Conservation (phyloP, 768 basidiomycete genomes). For the Russula brevipes region DNA sequence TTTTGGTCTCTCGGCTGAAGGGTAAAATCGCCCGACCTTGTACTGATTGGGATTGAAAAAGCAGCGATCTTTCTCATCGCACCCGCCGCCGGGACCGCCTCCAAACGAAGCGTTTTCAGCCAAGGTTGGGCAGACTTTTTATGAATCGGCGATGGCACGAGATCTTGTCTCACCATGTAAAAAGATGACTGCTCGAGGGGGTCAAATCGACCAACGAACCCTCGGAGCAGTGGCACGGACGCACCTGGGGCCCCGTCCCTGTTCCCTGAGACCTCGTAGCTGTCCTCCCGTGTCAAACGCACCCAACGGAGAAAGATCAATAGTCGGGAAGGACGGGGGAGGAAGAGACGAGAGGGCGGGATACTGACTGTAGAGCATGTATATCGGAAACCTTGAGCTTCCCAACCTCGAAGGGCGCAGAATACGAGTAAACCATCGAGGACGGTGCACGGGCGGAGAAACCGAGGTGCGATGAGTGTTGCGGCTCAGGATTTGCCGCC, state of each 20-base stretch:
- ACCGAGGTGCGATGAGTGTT: neutral
- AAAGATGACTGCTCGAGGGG: constrained; percentile 21
- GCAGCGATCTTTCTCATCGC: constrained; percentile 56
- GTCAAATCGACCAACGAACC: neutral
- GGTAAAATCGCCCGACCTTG: constrained; percentile 44
- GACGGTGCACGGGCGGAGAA: neutral
- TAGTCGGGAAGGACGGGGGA: neutral
- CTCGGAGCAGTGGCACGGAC: neutral
- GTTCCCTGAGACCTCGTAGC: constrained; percentile 26
- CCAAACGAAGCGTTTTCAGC: neutral
- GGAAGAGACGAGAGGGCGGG: neutral
- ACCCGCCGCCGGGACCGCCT: constrained; percentile 83
- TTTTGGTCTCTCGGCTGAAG: too few relatives aligned
- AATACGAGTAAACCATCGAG: constrained; percentile 18
- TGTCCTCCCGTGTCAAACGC: constrained; percentile 2
- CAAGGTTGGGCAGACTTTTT: neutral
- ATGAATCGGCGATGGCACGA: neutral
- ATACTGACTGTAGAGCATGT: constrained; percentile 23
- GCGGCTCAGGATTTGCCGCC: too few relatives aligned
- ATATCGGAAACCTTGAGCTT: constrained; percentile 25
- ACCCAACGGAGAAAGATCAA: neutral
- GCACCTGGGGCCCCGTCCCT: constrained; percentile 22
- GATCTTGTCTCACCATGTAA: constrained; percentile 21
- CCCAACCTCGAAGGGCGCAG: constrained; percentile 16
- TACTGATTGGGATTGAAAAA: constrained; percentile 87